Conservation (phyloP, 1,284 basidiomycete species). For the Cryptococcus hybrid region DNA sequence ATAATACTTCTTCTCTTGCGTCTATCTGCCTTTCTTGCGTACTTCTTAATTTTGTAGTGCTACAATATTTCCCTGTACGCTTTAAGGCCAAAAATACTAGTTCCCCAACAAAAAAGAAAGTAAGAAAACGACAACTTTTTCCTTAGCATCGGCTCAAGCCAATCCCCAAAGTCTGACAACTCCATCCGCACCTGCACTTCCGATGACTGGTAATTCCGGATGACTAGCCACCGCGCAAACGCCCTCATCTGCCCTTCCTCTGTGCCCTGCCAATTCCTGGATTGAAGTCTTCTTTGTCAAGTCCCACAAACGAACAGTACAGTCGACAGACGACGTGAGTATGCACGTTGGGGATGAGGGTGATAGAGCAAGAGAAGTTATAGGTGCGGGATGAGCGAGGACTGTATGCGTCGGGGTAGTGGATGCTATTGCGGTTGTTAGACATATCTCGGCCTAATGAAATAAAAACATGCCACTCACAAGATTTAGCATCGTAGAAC, state of each 20-base stretch:
- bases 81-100: too few relatives aligned
- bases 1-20: too few relatives aligned
- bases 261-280: conserved; percentile 83
- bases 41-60: too few relatives aligned
- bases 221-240: conserved; percentile 63
- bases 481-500: conserved; percentile 79
- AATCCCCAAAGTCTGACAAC: conserved; percentile 73
- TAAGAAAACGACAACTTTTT: too few relatives aligned
- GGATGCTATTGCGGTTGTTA: conserved; percentile 32
- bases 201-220: conserved; percentile 79
- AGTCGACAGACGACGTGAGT: conserved; percentile 89
- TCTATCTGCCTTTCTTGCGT: too few relatives aligned
- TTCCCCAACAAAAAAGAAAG: too few relatives aligned
- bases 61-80: too few relatives aligned
- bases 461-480: conserved; percentile 52
- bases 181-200: conserved; percentile 92
- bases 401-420: conserved; percentile 85
- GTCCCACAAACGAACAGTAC: conserved; percentile 94
- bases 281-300: conserved; percentile 64
- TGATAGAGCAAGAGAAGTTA: conserved; percentile 87
- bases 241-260: conserved; percentile 85
- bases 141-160: conserved; percentile 5
- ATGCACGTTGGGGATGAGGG: conserved; percentile 66
- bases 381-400: conserved; percentile 84
- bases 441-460: neutral